phyloP scores from a whole-genome alignment of 2,329 filamentous ascomycete genomes.

The Ophiocordyceps camponoti-rufipedis region DNA sequence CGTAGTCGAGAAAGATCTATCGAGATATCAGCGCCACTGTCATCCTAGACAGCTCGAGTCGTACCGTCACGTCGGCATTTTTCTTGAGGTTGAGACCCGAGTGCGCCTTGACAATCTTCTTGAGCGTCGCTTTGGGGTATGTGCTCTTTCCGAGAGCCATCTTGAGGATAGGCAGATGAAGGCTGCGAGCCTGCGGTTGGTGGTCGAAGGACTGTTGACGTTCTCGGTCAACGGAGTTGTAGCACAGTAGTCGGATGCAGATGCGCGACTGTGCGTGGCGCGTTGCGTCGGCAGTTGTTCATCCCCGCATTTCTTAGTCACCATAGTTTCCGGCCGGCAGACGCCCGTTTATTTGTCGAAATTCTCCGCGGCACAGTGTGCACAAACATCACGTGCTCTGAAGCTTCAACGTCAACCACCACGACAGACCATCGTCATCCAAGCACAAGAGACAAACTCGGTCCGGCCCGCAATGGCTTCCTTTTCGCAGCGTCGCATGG shows the following conservation, averaged over 20 bases:
- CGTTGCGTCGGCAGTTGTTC: too few species aligned
- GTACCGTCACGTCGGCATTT: conserved; percentile 69
- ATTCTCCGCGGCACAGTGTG: too few species aligned
- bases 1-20: conserved; percentile 71
- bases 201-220: too few species aligned
- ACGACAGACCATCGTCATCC: too few species aligned
- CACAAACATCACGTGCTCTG: too few species aligned
- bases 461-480: conserved; percentile 14
- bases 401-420: too few species aligned
- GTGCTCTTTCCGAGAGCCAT: conserved; percentile 43
- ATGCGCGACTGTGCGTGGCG: neutral
- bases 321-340: too few species aligned
- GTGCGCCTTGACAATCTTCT: conserved; percentile 81
- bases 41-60: conserved; percentile 10
- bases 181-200: too few species aligned
- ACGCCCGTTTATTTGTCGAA: too few species aligned
- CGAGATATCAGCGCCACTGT: conserved; percentile 7
- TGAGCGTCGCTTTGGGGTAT: conserved; percentile 70
- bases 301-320: too few species aligned
- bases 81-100: conserved; percentile 65
- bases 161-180: too few species aligned
- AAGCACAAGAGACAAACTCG: neutral
- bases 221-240: too few species aligned
- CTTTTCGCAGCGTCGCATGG: conserved; percentile 43
- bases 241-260: neutral